Evolutionary conservation across 73 alveolate genomes (phyloP).

Genomic region (Urostyla sp.): DNA sequence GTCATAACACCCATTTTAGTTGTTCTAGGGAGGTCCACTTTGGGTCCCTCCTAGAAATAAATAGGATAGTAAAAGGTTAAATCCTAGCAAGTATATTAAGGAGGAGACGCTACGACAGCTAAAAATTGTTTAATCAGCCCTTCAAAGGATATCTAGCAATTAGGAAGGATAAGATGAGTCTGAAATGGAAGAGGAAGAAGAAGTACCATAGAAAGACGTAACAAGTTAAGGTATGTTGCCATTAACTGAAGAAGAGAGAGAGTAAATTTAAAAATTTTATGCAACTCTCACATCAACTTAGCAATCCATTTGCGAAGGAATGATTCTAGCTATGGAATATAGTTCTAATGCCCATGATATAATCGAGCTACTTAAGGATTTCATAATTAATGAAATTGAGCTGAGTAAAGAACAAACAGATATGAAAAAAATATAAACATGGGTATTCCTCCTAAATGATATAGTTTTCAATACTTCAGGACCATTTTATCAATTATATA

Average conservation of each 20-base stretch:
- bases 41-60: slow-evolving; percentile 53
- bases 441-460: slow-evolving; percentile 70
- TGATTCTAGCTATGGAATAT: slow-evolving; percentile 42
- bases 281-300: background rate
- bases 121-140: background rate
- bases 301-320: slow-evolving; percentile 35
- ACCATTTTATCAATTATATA: slow-evolving; percentile 66
- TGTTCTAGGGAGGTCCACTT: slow-evolving; percentile 31
- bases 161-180: slow-evolving; percentile 4
- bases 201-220: background rate
- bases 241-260: background rate
- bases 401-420: background rate
- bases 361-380: background rate
- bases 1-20: slow-evolving; percentile 26
- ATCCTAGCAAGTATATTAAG: slow-evolving; percentile 41
- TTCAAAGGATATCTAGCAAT: background rate
- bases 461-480: slow-evolving; percentile 75
- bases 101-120: slow-evolving; percentile 25
- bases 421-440: slow-evolving; percentile 28
- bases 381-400: background rate
- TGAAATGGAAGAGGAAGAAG: slow-evolving; percentile 10
- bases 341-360: slow-evolving; percentile 32
- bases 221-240: slow-evolving; percentile 32
- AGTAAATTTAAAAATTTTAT: background rate
- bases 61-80: slow-evolving; percentile 1